Conservation (phyloP, 2,329 filamentous ascomycete genomes). For the Aspergillus fumigatiaffinis region DNA sequence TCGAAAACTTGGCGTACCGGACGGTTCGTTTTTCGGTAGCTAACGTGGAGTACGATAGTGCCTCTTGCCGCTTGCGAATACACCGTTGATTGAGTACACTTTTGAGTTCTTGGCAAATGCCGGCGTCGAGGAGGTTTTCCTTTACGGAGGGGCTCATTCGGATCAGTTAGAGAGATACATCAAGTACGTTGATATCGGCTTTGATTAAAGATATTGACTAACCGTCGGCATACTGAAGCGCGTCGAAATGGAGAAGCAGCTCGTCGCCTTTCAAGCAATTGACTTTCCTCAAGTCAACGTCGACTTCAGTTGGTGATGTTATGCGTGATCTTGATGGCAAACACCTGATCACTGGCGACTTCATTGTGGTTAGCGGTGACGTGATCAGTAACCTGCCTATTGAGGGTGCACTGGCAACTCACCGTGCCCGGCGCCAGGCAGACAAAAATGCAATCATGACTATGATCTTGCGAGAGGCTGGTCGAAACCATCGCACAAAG, state of each 20-base stretch:
- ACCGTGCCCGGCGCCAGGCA: slow-evolving; percentile 72
- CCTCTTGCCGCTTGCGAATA: slow-evolving; percentile 87
- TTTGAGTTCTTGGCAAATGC: slow-evolving; percentile 94
- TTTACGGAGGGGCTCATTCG: slow-evolving; percentile 86
- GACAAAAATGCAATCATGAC: slow-evolving; percentile 99
- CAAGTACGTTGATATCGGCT: slow-evolving; percentile 40
- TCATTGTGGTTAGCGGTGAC: slow-evolving; percentile 88
- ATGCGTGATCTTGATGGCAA: slow-evolving; percentile 90
- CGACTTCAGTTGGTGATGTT: slow-evolving; percentile 85
- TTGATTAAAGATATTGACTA: neutral
- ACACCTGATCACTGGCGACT: slow-evolving; percentile 81
- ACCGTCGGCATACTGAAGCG: slow-evolving; percentile 30
- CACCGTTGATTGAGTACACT: slow-evolving; percentile 93
- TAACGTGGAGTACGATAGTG: slow-evolving; percentile 55
- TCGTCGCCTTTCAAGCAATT: slow-evolving; percentile 78
- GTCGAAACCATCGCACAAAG: slow-evolving; percentile 71
- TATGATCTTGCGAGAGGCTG: slow-evolving; percentile 78
- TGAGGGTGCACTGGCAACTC: slow-evolving; percentile 71
- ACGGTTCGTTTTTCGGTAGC: neutral
- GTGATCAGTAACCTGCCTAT: slow-evolving; percentile 85
- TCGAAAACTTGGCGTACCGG: neutral
- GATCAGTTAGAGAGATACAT: slow-evolving; percentile 86
- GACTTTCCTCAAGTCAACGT: slow-evolving; percentile 82
- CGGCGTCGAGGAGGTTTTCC: slow-evolving; percentile 87
- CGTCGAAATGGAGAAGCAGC: slow-evolving; percentile 68